phyloP scores from a whole-genome alignment of 192 early-diverging fungal genomes.

The Coemansia sp. region DNA sequence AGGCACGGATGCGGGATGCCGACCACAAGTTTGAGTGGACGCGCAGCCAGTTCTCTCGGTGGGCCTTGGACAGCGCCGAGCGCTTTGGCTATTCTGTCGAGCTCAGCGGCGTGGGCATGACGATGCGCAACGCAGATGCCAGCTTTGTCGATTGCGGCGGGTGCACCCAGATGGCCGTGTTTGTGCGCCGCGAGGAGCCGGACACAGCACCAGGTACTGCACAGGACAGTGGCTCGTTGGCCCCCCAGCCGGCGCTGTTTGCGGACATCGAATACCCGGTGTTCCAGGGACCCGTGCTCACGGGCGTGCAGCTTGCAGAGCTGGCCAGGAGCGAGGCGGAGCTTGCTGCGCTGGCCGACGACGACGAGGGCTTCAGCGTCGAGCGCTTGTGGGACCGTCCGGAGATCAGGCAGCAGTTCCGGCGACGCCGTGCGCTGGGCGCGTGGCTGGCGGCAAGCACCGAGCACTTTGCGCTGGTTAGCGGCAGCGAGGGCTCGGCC shows the following conservation, averaged over 20 bases:
- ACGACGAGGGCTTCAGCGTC: conserved; percentile 4
- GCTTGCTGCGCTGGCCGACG: conserved; percentile 5
- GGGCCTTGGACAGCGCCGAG: conserved; percentile 58
- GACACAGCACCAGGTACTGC: background rate
- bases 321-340: conserved; percentile 46
- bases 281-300: conserved; percentile 39
- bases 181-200: conserved; percentile 27
- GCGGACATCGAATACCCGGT: conserved; percentile 54
- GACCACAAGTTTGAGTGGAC: conserved; percentile 99
- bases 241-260: conserved; percentile 27
- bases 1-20: conserved; percentile 63
- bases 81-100: conserved; percentile 63
- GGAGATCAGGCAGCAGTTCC: conserved; percentile 54
- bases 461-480: background rate
- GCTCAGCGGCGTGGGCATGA: conserved; percentile 33
- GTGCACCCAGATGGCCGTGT: conserved; percentile 77
- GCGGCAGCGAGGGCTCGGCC: no score
- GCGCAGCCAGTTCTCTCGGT: conserved; percentile 72
- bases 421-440: conserved; percentile 25
- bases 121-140: conserved; percentile 26
- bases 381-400: conserved; percentile 47
- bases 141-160: conserved; percentile 49
- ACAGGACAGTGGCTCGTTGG: background rate
- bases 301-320: conserved; percentile 19
- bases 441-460: conserved; percentile 25